Base-by-base conservation (phyloP, 2,329 filamentous ascomycete genomes). In the Endoconidiophora polonica region DNA sequence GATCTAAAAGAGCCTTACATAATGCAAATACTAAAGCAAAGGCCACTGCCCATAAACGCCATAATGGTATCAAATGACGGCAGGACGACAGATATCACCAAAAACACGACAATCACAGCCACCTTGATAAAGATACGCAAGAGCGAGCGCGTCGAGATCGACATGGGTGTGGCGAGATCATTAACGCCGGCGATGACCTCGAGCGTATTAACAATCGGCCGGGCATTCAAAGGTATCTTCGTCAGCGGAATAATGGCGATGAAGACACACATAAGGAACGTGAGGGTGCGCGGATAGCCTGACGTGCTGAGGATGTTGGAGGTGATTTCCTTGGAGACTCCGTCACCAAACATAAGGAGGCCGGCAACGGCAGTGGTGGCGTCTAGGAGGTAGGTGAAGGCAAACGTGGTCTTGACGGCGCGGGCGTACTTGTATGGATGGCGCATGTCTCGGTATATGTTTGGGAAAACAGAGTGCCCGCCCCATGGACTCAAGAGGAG, bases 21-120 rank as follows among this genome's bases (percentile, higher is more conserved):
- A 56, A 96, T 80, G 65, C 90, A 96, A 56, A 96, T 93, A 16
- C 85, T 86, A 58, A 94, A 94, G 66, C 90, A 95, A 14, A 94
- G 73, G 3, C 87, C 83, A 38, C 83, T 86, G 10, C 91, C 90
- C 67, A 96, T 79, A 54, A 94, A 80, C 3, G 84, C 83, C 80
- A 94, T 94, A 60, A 94, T 88, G 48, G 81, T 80, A 61, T 94
- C 87, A 59, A 94, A 94, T 0, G 78, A 76, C 0, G 88, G 87
- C 59, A 78, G 76, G 2, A 71, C 54, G 44, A 78, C 70, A 5
- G 88, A 79, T 53, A 95, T 83, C 45, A 76, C 60, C 29, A 95
- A 74, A 58, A 95, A 85, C 2, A 82, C 56, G n/a, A 83, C 57
- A 14, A 86, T 73, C 12, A 79, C 78, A 14, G 75, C 55, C 2